These are phyloP conservation scores for Populus hybrid DNA, from an alignment of 441 rosid genomes.

Conservation along the genomic window DNA sequence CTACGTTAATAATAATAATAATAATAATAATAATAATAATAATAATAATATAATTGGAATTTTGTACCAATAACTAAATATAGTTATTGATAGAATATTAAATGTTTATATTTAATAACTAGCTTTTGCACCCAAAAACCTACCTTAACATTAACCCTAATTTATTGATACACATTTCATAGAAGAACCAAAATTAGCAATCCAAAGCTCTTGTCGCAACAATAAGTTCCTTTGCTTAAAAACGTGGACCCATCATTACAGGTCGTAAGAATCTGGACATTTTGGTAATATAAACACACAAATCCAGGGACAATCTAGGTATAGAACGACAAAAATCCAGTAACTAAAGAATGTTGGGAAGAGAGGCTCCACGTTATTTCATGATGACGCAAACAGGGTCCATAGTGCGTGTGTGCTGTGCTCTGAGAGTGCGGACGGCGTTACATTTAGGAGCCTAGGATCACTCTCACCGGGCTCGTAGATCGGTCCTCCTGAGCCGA, in stretches of 20 bases:
- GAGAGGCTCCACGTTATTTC: constrained; percentile 27
- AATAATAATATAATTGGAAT: no score
- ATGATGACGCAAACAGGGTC: constrained; percentile 24
- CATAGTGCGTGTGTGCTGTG: not conserved
- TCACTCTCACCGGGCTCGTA: not conserved
- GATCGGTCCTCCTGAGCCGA: not conserved
- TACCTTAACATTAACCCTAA: no score
- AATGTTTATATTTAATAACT: no score
- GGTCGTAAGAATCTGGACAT: no score
- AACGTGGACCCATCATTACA: not conserved
- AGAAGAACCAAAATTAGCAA: no score
- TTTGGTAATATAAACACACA: no score
- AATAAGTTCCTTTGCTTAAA: not conserved
- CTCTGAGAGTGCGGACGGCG: not conserved
- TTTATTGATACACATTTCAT: no score
- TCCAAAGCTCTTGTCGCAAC: not conserved
- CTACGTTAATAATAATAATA: no score
- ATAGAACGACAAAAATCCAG: not conserved
- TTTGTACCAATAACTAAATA: no score
- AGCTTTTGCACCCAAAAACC: no score
- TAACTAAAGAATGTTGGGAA: constrained; percentile 1
- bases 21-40: no score
- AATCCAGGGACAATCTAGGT: not conserved
- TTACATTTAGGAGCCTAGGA: not conserved
- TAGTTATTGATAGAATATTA: no score